Evolutionary conservation across 805 yeast species (phyloP), one percentile per base, ranked within the genome.

Genomic region (Suhomyces kilbournensis): DNA sequence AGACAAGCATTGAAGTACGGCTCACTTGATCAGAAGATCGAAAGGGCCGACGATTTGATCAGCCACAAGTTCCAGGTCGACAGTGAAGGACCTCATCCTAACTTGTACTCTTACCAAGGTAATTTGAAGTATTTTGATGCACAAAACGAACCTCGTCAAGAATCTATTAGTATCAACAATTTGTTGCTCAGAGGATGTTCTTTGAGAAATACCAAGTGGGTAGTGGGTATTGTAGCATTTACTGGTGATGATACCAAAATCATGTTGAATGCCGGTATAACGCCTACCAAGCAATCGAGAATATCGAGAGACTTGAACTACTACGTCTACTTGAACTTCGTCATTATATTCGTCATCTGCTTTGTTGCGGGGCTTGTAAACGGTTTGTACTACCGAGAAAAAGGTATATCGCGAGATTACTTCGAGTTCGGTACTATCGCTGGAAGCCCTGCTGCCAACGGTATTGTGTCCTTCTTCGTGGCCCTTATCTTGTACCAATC

Each of bases 81-180:
- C 58, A 81, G 88, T 72, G 94, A 88, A 70, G 93, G 91, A 7
- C 96, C 96, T 14, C 90, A 88, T 66, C 80, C 91, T 1, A 87
- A 86, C 63, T 72, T 88, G 57, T 88, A 88, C 66, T 78, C 84
- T 42, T 88, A 87, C 61, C 88, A 86, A 65, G 96, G 94, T 57
- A 85, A 84, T 59, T 61, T 86, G 26, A 56, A 50, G 17, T 72
- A 71, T 53, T n/a, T n/a, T 25, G 43, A 30, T 10, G 15, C 35
- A 10, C 49, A 49, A 23, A 62, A 62, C 7, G 57, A 50, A 23
- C 59, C 53, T n/a, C 50, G 65, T 55, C 67, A 66, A 55, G 94
- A 88, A 66, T 77, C 91, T 1, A 71, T 85, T 15, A 74, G 81
- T 9, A 79, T 79, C 56, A 82, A 84, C 54, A 88, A 86, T 62